Evolutionary conservation across 352 stramenopile genomes (phyloP).

Genomic region (Phytophthora sansomeana): DNA sequence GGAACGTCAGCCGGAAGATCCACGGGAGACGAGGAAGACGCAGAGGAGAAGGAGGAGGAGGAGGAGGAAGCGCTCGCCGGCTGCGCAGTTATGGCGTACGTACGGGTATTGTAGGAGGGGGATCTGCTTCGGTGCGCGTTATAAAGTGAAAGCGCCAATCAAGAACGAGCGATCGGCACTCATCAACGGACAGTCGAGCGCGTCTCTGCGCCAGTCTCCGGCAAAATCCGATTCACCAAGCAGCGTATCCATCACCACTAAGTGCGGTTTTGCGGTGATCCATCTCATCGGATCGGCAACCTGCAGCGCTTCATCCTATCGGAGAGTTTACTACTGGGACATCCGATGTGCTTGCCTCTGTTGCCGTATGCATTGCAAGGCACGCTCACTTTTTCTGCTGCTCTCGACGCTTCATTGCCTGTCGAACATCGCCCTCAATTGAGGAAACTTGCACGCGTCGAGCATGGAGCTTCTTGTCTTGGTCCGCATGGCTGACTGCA

Average conservation of each 20-base stretch:
- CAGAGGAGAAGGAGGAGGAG: background rate
- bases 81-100: no score
- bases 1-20: conserved; percentile 24
- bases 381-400: no score
- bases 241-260: conserved; percentile 23
- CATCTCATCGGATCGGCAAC: background rate
- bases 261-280: conserved; percentile 15
- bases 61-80: background rate
- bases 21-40: background rate
- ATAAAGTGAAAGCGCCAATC: conserved; percentile 18
- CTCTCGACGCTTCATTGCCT: no score
- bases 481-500: no score
- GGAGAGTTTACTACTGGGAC: conserved; percentile 7
- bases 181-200: conserved; percentile 17
- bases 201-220: conserved; percentile 20
- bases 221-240: conserved; percentile 13
- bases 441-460: no score
- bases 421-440: no score
- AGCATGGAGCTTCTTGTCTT: no score
- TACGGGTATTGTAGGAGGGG: background rate
- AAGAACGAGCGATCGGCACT: conserved; percentile 15
- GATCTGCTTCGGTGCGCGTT: conserved; percentile 10
- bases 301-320: conserved; percentile 8
- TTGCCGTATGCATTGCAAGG: no score
- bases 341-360: background rate